phyloP scores from a whole-genome alignment of 345 rosid species.

The Lumnitzera littorea region DNA sequence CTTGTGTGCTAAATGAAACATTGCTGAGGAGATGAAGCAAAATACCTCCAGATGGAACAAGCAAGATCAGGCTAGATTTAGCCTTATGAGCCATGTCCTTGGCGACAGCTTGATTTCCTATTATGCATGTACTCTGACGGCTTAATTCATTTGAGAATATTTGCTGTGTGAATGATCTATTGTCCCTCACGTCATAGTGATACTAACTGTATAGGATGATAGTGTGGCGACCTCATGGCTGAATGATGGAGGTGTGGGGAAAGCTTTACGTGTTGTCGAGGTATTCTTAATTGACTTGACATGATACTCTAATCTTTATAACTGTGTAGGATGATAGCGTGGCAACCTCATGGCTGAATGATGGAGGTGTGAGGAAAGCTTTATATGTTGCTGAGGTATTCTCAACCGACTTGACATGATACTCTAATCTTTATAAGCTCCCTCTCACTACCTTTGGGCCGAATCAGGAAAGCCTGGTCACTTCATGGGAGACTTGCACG shows the following conservation, averaged over 20 bases:
- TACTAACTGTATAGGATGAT: conserved; percentile 38
- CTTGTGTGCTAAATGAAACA: background rate
- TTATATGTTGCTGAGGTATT: conserved; percentile 60
- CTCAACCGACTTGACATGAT: background rate
- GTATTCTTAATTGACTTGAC: conserved; percentile 18
- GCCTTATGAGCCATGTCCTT: too few relatives aligned
- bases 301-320: background rate
- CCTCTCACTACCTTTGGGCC: background rate
- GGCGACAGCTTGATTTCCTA: too few relatives aligned
- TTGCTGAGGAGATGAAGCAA: too few relatives aligned
- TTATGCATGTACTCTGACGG: too few relatives aligned
- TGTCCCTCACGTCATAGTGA: conserved; percentile 1
- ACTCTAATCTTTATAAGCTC: background rate
- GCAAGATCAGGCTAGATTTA: too few relatives aligned
- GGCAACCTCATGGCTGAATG: conserved; percentile 72
- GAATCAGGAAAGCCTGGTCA: conserved; percentile 34
- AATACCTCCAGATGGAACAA: too few relatives aligned
- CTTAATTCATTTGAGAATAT: too few relatives aligned
- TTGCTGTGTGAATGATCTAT: background rate
- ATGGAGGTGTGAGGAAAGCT: conserved; percentile 59
- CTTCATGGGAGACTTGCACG: conserved; percentile 49
- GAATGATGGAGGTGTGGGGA: conserved; percentile 56
- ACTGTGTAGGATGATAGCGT: conserved; percentile 54
- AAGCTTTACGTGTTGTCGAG: conserved; percentile 58
- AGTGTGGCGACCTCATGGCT: conserved; percentile 75